Evolutionary conservation across 2,329 filamentous ascomycete species (phyloP), one percentile per base, ranked within the genome.

Genomic region (Sporothrix inflata): DNA sequence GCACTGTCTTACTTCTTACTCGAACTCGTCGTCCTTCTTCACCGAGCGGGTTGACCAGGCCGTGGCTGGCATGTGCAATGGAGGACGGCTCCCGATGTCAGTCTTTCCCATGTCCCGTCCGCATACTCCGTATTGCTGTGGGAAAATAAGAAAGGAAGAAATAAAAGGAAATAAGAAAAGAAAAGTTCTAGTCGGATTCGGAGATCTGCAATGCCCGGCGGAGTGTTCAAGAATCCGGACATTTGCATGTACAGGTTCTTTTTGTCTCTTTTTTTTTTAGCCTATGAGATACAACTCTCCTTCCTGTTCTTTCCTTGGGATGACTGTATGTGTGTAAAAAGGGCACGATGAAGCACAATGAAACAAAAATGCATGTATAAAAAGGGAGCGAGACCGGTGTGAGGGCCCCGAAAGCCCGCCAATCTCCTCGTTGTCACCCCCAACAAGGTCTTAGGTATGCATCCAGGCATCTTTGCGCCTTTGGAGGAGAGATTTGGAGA

Each of bases 51-150:
- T 11, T 30, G 24, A 5, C 53, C 53, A 30, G 11, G 11, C 11
- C 24, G 24, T 55, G 53, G 53, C 24, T 55, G 53, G 53, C 53
- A 55, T 55, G 53, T 55, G 53, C 53, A 55, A 30, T 55, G 11
- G 3, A 55, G 24, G 12, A 21, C 27, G 55, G 55, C 19, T 19
- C 40, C 30, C 6, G 6, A 34, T 34, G 30, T 34, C n/a, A n/a
- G n/a, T n/a, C n/a, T n/a, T n/a, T 45, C 11, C 12, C 9, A 45
- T 11, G 40, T 45, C 40, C 40, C 40, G n/a, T n/a, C n/a, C n/a
- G n/a, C n/a, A n/a, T n/a, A n/a, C n/a, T n/a, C n/a, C n/a, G n/a
- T n/a, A n/a, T n/a, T n/a, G n/a, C n/a, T n/a, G n/a, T n/a, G n/a
- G n/a, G n/a, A n/a, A n/a, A n/a, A n/a, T n/a, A n/a, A 51, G n/a